Evolutionary conservation across 2,329 filamentous ascomycete genomes (phyloP), one percentile per base, ranked within the genome.

Genomic region (Aspergillus sp.): DNA sequence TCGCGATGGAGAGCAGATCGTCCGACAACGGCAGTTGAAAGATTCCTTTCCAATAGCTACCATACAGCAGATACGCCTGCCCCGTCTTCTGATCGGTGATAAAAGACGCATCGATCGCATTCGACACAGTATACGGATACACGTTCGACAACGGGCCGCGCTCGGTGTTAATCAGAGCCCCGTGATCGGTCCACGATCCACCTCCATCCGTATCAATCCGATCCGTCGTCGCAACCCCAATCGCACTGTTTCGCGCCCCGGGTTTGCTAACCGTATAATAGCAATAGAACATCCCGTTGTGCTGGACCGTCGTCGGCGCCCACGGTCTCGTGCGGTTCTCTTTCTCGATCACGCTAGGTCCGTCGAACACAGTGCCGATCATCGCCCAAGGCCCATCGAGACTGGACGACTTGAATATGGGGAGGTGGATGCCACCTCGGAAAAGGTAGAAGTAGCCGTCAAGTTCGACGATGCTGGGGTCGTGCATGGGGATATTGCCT

Each of bases 41-140:
- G 28, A 69, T 62, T 9, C 61, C 59, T 12, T 60, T 49, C 62
- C 63, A 68, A 48, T 56, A 68, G 41, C 65, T 68, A 4, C 66
- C 66, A 9, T 55, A 68, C 12, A 57, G 56, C 28, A 69, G 45
- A 43, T 66, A 67, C 0, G 60, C 56, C 26, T 57, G 46, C 2
- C 55, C 55, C 2, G 57, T 56, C 1, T 45, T 29, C 2, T 57
- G 55, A 6, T 64, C 62, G 0, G 50, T 45, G 5, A 66, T 58
- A 26, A 66, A 62, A 0, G 64, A 54, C 4, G 60, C 52, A 46
- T 69, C 66, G 28, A 69, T 68, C 6, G 66, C 64, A 46, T 69
- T 69, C 5, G 64, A 58, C n/a, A 55, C 50, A 2, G 53, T 66
- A 29, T 62, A 66, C 5, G 65, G 65, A 36, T 53, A 61, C 2